Evolutionary conservation across 2,329 filamentous ascomycete genomes (phyloP).

Genomic region (Aspergillus brunneoviolaceus): DNA sequence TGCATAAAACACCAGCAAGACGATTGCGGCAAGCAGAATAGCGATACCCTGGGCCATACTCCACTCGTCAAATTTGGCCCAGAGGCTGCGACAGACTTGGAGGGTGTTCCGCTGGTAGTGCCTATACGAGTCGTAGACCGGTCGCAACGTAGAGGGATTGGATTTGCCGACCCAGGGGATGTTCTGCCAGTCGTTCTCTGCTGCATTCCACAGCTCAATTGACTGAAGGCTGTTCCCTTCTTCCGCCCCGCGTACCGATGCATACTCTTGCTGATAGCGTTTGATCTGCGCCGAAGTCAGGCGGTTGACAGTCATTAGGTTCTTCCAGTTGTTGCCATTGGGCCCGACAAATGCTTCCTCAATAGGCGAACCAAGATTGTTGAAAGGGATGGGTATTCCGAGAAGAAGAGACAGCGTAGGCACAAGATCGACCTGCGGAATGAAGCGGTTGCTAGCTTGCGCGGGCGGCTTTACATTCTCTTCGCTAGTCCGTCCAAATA

Average conservation of each 20-base stretch:
- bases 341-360: constrained; percentile 84
- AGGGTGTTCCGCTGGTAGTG: constrained; percentile 78
- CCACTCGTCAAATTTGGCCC: constrained; percentile 86
- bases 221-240: constrained; percentile 59
- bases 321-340: constrained; percentile 69
- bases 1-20: constrained; percentile 72
- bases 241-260: constrained; percentile 66
- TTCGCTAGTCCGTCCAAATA: constrained; percentile 75
- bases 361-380: constrained; percentile 89
- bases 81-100: constrained; percentile 74
- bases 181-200: constrained; percentile 55
- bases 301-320: constrained; percentile 73
- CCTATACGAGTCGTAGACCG: constrained; percentile 59
- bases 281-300: constrained; percentile 82
- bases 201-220: constrained; percentile 59
- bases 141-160: constrained; percentile 39
- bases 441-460: constrained; percentile 72
- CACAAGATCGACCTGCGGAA: constrained; percentile 88
- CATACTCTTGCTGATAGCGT: constrained; percentile 84
- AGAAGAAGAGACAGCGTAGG: constrained; percentile 85
- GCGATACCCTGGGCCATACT: constrained; percentile 80
- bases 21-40: constrained; percentile 67
- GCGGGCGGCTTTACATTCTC: constrained; percentile 57
- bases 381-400: constrained; percentile 91
- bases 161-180: constrained; percentile 43